These are phyloP conservation scores for Actinomortierella wolfii DNA, from an alignment of 371 early-diverging fungal genomes.

Conservation along the genomic window DNA sequence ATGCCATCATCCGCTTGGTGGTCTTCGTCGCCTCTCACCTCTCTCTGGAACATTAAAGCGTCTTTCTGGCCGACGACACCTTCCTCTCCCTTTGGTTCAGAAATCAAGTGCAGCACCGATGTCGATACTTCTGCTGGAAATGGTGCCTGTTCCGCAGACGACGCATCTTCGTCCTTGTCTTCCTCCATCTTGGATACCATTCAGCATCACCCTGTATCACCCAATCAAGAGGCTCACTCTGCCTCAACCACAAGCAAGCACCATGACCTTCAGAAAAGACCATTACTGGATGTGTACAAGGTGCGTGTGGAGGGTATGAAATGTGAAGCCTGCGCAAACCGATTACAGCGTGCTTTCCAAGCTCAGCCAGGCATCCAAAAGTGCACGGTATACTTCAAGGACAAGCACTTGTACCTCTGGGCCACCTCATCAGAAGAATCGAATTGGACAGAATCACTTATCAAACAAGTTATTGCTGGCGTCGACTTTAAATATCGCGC, in stretches of 20 bases:
- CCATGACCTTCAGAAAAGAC: too few species aligned
- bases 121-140: not conserved
- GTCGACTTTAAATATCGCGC: too few species aligned
- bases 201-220: too few species aligned
- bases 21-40: conserved; percentile 18
- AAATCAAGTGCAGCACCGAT: not conserved
- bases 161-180: not conserved
- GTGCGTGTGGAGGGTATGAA: conserved; percentile 51
- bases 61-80: not conserved
- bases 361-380: conserved; percentile 32
- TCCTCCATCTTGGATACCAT: too few species aligned
- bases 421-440: not conserved
- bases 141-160: not conserved
- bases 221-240: too few species aligned
- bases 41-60: not conserved
- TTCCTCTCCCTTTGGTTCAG: not conserved
- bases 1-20: not conserved
- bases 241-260: too few species aligned
- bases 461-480: too few species aligned
- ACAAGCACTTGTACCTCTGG: conserved; percentile 21
- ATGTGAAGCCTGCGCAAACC: conserved; percentile 58
- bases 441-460: too few species aligned
- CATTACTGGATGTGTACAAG: conserved; percentile 27
- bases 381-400: conserved; percentile 48
- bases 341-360: conserved; percentile 47